These are phyloP conservation scores for Sporothrix luriei DNA, from an alignment of 2,329 filamentous ascomycete genomes.

Conservation along the genomic window DNA sequence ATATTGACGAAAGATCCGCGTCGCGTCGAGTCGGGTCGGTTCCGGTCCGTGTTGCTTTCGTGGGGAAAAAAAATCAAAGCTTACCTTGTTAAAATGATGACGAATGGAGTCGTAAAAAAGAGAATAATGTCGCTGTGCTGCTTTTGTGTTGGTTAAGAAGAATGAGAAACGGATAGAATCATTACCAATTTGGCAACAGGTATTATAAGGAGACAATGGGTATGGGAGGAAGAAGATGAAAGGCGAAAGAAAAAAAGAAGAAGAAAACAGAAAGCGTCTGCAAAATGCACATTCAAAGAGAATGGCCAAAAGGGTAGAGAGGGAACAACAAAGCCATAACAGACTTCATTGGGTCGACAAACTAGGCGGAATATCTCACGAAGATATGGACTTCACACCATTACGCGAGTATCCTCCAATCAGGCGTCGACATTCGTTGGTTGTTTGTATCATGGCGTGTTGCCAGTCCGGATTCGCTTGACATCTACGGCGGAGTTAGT, in stretches of 20 bases:
- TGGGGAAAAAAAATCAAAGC: not conserved
- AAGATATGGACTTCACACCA: not conserved
- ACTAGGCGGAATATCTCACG: not conserved
- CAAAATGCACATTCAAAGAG: slow-evolving; percentile 8
- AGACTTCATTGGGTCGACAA: not conserved
- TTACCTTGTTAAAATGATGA: not conserved
- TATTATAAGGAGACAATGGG: slow-evolving; percentile 1
- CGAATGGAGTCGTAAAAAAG: not conserved
- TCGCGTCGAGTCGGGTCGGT: not conserved
- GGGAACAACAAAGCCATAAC: not conserved
- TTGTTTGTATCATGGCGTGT: slow-evolving; percentile 22
- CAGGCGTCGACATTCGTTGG: not conserved
- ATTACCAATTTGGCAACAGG: slow-evolving; percentile 3
- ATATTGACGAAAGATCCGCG: not conserved
- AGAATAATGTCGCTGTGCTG: slow-evolving; percentile 3
- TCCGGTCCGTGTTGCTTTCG: not conserved
- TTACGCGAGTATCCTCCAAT: not conserved
- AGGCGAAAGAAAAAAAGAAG: not conserved
- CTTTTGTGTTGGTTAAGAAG: slow-evolving; percentile 10
- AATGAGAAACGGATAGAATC: not conserved
- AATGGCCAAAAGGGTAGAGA: not conserved
- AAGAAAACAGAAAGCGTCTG: not conserved
- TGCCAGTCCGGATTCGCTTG: slow-evolving; percentile 54
- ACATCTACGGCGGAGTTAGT: slow-evolving; percentile 42
- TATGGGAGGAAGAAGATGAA: not conserved